phyloP scores from a whole-genome alignment of 2,329 filamentous ascomycete species.

The Xylariales sp. region DNA sequence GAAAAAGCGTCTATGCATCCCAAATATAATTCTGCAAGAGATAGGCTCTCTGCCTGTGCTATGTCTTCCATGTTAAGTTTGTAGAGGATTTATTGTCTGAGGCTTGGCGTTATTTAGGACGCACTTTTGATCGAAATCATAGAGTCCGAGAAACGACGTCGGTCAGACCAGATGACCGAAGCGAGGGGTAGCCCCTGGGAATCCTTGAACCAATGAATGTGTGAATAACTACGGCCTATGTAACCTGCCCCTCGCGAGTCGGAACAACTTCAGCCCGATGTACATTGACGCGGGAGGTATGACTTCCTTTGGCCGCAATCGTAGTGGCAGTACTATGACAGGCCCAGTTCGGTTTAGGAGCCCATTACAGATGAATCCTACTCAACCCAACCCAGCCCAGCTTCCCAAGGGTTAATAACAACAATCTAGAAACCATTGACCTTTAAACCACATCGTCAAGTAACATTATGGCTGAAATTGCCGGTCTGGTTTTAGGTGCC shows the following conservation, averaged over 20 bases:
- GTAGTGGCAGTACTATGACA: too few relatives aligned
- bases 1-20: constrained; percentile 13
- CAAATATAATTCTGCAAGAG: constrained; percentile 7
- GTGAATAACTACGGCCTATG: too few relatives aligned
- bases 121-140: neutral
- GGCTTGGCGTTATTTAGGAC: neutral
- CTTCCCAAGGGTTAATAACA: too few relatives aligned
- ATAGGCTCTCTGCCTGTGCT: neutral
- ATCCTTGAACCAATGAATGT: too few relatives aligned
- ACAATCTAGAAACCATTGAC: neutral
- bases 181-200: neutral
- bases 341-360: too few relatives aligned
- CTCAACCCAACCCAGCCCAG: too few relatives aligned
- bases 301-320: too few relatives aligned
- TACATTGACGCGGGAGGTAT: too few relatives aligned
- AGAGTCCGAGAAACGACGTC: too few relatives aligned
- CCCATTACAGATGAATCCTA: neutral
- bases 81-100: neutral
- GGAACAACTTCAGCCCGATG: too few relatives aligned
- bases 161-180: neutral
- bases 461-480: constrained; percentile 10
- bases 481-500: constrained; percentile 13
- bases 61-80: constrained; percentile 3
- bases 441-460: neutral
- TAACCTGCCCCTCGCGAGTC: too few relatives aligned